phyloP scores from a whole-genome alignment of 2,329 filamentous ascomycete genomes.

The Stachybotrys elegans region DNA sequence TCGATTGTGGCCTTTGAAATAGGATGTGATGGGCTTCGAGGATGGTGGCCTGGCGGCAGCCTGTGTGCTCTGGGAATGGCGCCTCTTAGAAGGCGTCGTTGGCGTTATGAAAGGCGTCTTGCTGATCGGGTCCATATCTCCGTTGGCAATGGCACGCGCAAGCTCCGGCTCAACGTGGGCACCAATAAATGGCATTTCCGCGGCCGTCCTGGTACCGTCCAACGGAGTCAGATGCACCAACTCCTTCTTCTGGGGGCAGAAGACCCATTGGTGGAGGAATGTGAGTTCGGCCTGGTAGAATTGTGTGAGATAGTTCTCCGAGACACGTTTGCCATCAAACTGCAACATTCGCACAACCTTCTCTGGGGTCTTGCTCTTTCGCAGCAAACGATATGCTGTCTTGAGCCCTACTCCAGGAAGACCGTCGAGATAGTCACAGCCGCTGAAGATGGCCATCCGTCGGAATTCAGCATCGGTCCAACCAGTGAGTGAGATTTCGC shows the following conservation, averaged over 20 bases:
- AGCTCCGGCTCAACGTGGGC: conserved; percentile 61
- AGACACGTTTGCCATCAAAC: conserved; percentile 85
- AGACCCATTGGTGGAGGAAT: conserved; percentile 92
- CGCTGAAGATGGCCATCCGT: conserved; percentile 92
- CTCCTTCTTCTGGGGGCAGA: conserved; percentile 66
- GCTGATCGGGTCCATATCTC: conserved; percentile 85
- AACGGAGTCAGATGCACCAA: conserved; percentile 73
- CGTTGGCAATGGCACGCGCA: conserved; percentile 69
- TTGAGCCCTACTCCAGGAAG: conserved; percentile 86
- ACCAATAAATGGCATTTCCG: conserved; percentile 79
- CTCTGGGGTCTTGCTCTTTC: conserved; percentile 85
- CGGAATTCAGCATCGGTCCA: conserved; percentile 92
- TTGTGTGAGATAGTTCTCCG: conserved; percentile 71
- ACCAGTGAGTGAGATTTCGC: conserved; percentile 81
- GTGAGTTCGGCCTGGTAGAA: conserved; percentile 88
- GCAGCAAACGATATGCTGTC: conserved; percentile 84
- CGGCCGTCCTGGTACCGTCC: conserved; percentile 55
- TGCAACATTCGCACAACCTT: conserved; percentile 76
- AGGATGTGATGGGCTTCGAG: conserved; percentile 48
- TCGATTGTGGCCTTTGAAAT: conserved; percentile 45
- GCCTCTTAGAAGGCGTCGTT: conserved; percentile 35
- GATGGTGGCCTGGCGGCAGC: conserved; percentile 18
- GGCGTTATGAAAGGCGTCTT: conserved; percentile 58
- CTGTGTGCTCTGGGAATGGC: conserved; percentile 30
- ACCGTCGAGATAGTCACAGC: conserved; percentile 89